phyloP scores from a whole-genome alignment of 2,329 filamentous ascomycete species.

The Exserohilum turcica region DNA sequence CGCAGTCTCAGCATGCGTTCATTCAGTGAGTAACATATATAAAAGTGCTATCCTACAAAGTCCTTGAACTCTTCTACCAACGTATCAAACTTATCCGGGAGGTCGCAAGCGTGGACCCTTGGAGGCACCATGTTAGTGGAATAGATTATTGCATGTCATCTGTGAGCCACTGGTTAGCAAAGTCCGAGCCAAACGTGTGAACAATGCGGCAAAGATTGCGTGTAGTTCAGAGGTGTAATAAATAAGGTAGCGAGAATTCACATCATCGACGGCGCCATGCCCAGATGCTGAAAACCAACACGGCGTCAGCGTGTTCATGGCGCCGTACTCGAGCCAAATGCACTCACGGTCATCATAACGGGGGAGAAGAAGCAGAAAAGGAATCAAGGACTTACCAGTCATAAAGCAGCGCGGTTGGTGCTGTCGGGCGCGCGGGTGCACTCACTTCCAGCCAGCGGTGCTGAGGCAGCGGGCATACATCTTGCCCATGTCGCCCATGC shows the following conservation, averaged over 20 bases:
- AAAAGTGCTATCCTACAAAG: conserved; percentile 71
- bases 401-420: conserved; percentile 9
- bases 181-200: conserved; percentile 23
- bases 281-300: conserved; percentile 70
- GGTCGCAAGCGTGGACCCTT: conserved; percentile 95
- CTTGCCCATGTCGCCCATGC: conserved; percentile 99
- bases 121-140: conserved; percentile 31
- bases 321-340: conserved; percentile 99
- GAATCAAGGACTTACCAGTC: conserved; percentile 34
- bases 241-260: conserved; percentile 98
- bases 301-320: conserved; percentile 66
- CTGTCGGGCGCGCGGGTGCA: conserved; percentile 28
- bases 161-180: conserved; percentile 45
- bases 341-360: conserved; percentile 98
- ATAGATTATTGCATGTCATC: conserved; percentile 14
- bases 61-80: conserved; percentile 81
- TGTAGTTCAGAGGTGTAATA: conserved; percentile 78
- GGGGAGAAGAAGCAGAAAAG: conserved; percentile 14
- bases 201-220: conserved; percentile 23
- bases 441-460: conserved; percentile 95
- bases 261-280: conserved; percentile 86
- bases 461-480: conserved; percentile 93
- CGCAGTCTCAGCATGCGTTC: conserved; percentile 52
- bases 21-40: conserved; percentile 46
- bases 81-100: conserved; percentile 82